phyloP scores from a whole-genome alignment of 257 asterid species.

The Solanum pinnatisectum region DNA sequence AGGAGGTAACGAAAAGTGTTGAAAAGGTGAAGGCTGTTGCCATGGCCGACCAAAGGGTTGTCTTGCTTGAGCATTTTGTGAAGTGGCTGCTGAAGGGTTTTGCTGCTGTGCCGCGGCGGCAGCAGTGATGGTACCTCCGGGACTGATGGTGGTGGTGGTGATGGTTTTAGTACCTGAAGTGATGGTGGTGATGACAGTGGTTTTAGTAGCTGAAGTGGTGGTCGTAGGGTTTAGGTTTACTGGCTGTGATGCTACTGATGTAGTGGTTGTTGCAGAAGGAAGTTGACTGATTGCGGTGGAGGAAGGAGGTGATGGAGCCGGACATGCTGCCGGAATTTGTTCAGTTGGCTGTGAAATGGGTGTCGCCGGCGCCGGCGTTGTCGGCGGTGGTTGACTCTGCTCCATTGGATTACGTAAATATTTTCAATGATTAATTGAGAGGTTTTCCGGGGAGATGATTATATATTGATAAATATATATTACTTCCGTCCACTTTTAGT shows the following conservation, averaged over 20 bases:
- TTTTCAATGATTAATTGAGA: background rate
- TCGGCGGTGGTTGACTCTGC: conserved; percentile 11
- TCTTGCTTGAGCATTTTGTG: conserved; percentile 28
- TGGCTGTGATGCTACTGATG: conserved; percentile 3
- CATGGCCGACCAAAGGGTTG: conserved; percentile 36
- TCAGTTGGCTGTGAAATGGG: conserved; percentile 37
- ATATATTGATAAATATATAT: background rate
- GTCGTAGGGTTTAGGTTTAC: conserved; percentile 5
- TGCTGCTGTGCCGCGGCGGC: conserved; percentile 12
- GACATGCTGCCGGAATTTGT: conserved; percentile 8
- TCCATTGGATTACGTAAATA: conserved; percentile 24
- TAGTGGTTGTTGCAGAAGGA: conserved; percentile 12
- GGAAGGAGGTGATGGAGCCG: background rate
- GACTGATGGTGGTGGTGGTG: conserved; percentile 12
- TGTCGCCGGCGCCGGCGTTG: conserved; percentile 2
- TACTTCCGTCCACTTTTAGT: no score
- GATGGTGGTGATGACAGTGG: conserved; percentile 6
- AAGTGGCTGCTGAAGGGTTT: conserved; percentile 16
- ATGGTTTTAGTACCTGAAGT: conserved; percentile 3
- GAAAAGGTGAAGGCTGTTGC: conserved; percentile 35
- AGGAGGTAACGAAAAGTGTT: conserved; percentile 56
- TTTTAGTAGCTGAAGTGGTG: conserved; percentile 3
- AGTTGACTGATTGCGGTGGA: background rate
- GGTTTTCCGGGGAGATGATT: background rate
- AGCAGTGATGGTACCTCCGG: conserved; percentile 5